Evolutionary conservation across 768 basidiomycete species (phyloP).

Genomic region (Pleurotus eryngii): DNA sequence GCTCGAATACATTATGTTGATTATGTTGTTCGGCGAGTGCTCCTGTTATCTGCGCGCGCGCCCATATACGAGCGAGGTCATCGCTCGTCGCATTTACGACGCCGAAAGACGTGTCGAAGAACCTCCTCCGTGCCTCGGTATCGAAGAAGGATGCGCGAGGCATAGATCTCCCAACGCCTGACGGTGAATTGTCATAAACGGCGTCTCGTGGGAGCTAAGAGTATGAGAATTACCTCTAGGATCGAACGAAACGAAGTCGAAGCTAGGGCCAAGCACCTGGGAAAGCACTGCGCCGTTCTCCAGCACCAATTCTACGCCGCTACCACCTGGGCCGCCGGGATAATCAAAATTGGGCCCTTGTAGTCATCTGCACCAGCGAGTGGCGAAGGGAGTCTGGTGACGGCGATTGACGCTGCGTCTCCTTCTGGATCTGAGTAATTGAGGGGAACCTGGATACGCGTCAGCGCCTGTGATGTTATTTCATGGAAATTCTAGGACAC

Average conservation of each 20-base stretch:
- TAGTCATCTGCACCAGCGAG: slow-evolving; percentile 25
- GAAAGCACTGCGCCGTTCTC: slow-evolving; percentile 21
- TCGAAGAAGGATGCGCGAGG: slow-evolving; percentile 34
- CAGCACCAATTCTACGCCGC: slow-evolving; percentile 31
- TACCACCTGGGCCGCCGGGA: slow-evolving; percentile 48
- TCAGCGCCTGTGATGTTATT: background rate
- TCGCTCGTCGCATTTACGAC: slow-evolving; percentile 22
- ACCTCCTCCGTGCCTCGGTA: slow-evolving; percentile 26
- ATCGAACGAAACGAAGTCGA: slow-evolving; percentile 46
- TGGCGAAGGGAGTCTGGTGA: slow-evolving; percentile 37
- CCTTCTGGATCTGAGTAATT: slow-evolving; percentile 39
- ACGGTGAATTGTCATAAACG: background rate
- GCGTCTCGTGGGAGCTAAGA: background rate
- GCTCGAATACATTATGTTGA: slow-evolving; percentile 19
- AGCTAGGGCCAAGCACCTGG: slow-evolving; percentile 36
- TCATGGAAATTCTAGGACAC: background rate
- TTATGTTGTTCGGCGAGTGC: slow-evolving; percentile 28
- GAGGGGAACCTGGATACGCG: slow-evolving; percentile 36
- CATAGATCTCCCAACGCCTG: slow-evolving; percentile 34
- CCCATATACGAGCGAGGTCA: slow-evolving; percentile 27
- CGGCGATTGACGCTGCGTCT: slow-evolving; percentile 35
- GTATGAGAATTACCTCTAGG: slow-evolving; percentile 32
- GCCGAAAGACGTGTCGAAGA: slow-evolving; percentile 18
- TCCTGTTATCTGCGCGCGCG: slow-evolving; percentile 27
- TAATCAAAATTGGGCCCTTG: slow-evolving; percentile 42